These are phyloP conservation scores for Dictyostelium capitatum DNA, from an alignment of 78 protist species.

Conservation along the genomic window DNA sequence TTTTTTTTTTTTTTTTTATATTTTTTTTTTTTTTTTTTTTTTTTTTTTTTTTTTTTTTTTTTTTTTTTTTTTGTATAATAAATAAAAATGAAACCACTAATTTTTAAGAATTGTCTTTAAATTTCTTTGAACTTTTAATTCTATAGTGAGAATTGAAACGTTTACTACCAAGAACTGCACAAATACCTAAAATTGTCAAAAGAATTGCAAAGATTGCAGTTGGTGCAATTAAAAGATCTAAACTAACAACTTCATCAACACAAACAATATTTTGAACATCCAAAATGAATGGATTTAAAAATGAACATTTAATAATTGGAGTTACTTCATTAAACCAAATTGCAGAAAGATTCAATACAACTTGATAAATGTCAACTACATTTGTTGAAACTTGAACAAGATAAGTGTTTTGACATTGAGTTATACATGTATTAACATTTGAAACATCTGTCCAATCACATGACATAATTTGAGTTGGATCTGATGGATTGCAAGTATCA, in stretches of 20 bases:
- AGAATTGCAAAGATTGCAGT: conserved; percentile 29
- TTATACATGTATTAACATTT: neutral
- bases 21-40: too few species aligned
- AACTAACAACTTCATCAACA: conserved; percentile 31
- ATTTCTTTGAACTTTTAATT: neutral
- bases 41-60: too few species aligned
- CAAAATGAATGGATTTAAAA: conserved; percentile 42
- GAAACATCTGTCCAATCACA: conserved; percentile 4
- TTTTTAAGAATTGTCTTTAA: too few species aligned
- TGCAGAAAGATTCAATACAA: neutral
- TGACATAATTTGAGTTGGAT: neutral
- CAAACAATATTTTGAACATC: conserved; percentile 42
- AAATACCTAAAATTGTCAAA: conserved; percentile 36
- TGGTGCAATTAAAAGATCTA: conserved; percentile 33
- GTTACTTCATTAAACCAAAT: neutral
- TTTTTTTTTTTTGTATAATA: too few species aligned
- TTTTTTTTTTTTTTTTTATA: too few species aligned
- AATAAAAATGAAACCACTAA: too few species aligned
- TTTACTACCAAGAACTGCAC: conserved; percentile 27
- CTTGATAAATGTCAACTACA: neutral
- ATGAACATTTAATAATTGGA: conserved; percentile 36
- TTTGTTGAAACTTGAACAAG: neutral
- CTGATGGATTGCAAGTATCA: neutral
- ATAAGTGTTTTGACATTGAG: neutral
- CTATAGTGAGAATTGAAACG: conserved; percentile 27